These are phyloP conservation scores for Lentinus brumalis DNA, from an alignment of 768 basidiomycete genomes.

Conservation along the genomic window DNA sequence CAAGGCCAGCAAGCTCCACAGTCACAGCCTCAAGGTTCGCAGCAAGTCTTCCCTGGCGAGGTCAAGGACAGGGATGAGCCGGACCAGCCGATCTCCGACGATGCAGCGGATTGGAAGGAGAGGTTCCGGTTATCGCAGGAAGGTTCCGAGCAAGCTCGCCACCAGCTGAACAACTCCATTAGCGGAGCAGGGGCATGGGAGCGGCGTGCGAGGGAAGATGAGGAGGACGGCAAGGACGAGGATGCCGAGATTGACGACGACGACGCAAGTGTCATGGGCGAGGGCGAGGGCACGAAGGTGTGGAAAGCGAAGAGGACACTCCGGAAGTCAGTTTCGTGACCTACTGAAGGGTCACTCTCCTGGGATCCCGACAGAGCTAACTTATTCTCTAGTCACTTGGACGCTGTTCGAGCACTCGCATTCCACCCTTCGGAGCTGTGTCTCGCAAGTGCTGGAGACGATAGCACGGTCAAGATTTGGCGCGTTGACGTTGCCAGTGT, in stretches of 20 bases:
- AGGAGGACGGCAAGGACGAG: conserved; percentile 69
- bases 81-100: conserved; percentile 73
- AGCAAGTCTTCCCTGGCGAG: conserved; percentile 34
- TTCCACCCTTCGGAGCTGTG: conserved; percentile 87
- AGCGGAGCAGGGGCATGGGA: conserved; percentile 55
- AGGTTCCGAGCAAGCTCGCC: conserved; percentile 53
- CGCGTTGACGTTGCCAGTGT: conserved; percentile 77
- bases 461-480: conserved; percentile 97
- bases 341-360: conserved; percentile 6
- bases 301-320: conserved; percentile 89
- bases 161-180: conserved; percentile 24
- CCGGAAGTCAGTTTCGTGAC: conserved; percentile 68
- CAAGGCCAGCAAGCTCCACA: conserved; percentile 27
- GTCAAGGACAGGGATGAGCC: conserved; percentile 51
- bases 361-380: conserved; percentile 8
- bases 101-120: conserved; percentile 86
- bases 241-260: conserved; percentile 68
- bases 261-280: conserved; percentile 56
- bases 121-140: conserved; percentile 68
- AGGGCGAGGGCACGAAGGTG: conserved; percentile 68
- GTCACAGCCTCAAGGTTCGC: conserved; percentile 36
- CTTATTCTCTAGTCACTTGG: conserved; percentile 71
- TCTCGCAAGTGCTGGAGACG: conserved; percentile 93
- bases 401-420: conserved; percentile 86
- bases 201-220: conserved; percentile 54